A percentile compares a stretch with the other conserved stretches of the same genome.
These are phyloP conservation scores for Basidiobolus heterosporus DNA, from an alignment of 371 early-diverging fungal species.

Conservation along the genomic window DNA sequence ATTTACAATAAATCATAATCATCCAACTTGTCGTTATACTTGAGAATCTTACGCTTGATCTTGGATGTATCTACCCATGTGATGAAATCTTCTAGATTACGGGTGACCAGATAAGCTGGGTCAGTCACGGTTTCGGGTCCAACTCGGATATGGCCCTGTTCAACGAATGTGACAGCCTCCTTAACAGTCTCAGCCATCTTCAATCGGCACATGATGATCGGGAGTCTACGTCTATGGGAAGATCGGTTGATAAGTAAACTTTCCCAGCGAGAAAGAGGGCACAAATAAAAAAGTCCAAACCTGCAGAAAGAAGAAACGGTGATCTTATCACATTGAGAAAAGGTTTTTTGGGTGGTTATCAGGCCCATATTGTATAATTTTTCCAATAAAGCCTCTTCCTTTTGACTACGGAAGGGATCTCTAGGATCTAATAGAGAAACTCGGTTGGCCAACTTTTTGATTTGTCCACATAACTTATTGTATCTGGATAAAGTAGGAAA, in stretches of 20 bases:
- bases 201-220: constrained; percentile 84
- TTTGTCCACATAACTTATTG: constrained; percentile 75
- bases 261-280: background rate
- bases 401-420: constrained; percentile 66
- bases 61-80: constrained; percentile 97
- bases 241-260: background rate
- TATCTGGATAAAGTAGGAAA: constrained; percentile 45
- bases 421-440: constrained; percentile 79
- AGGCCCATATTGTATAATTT: constrained; percentile 87
- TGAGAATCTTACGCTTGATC: constrained; percentile 95
- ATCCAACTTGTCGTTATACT: constrained; percentile 73
- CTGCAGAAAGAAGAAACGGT: constrained; percentile 84
- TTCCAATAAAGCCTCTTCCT: constrained; percentile 70
- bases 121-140: constrained; percentile 86
- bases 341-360: constrained; percentile 63
- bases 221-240: constrained; percentile 59
- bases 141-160: constrained; percentile 95
- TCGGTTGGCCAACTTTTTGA: constrained; percentile 73
- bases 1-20: constrained; percentile 2
- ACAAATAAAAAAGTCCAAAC: constrained; percentile 8
- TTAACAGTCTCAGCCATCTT: constrained; percentile 94
- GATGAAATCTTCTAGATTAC: constrained; percentile 93
- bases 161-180: constrained; percentile 86
- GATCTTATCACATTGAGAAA: constrained; percentile 79
- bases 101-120: constrained; percentile 78